phyloP scores from a whole-genome alignment of 768 basidiomycete genomes.

The Rhodotorula graminis region DNA sequence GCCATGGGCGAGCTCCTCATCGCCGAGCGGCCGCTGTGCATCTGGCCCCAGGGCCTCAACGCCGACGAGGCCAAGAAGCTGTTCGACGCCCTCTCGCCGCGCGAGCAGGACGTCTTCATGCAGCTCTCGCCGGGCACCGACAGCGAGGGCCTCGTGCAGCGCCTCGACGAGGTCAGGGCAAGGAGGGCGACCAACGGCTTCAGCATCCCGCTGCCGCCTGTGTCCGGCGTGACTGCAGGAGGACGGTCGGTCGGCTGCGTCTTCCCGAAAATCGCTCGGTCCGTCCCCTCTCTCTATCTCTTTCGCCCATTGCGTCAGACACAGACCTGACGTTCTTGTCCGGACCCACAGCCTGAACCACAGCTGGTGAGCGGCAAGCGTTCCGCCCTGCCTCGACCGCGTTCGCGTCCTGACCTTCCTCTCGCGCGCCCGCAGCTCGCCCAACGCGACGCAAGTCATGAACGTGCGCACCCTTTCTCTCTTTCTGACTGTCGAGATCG shows the following conservation, averaged over 20 bases:
- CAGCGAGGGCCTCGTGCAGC: too few relatives aligned
- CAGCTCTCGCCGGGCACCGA: slow-evolving; percentile 1
- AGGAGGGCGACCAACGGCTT: slow-evolving; percentile 32
- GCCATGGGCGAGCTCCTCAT: slow-evolving; percentile 13
- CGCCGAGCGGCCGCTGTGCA: slow-evolving; percentile 25
- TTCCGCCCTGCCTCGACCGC: not conserved
- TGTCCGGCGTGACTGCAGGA: not conserved
- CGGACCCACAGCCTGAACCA: slow-evolving; percentile 25
- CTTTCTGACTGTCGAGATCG: too few relatives aligned
- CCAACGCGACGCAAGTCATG: slow-evolving; percentile 33
- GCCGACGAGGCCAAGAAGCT: slow-evolving; percentile 5
- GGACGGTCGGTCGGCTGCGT: not conserved
- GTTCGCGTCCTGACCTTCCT: not conserved
- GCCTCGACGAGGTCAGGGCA: slow-evolving; percentile 24
- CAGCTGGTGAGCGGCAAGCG: slow-evolving; percentile 9
- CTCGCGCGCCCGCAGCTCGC: slow-evolving; percentile 2
- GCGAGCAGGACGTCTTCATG: slow-evolving; percentile 24
- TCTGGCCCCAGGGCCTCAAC: slow-evolving; percentile 18
- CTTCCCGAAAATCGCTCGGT: slow-evolving; percentile 28
- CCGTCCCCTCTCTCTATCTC: not conserved
- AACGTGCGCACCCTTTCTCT: slow-evolving; percentile 13
- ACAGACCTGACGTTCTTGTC: too few relatives aligned
- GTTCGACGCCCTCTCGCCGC: slow-evolving; percentile 13
- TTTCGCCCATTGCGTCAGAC: too few relatives aligned
- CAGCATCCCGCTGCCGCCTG: slow-evolving; percentile 11